These are phyloP conservation scores for Pachysandra terminalis DNA, from an alignment of 164 flowering plant species.

Conservation along the genomic window DNA sequence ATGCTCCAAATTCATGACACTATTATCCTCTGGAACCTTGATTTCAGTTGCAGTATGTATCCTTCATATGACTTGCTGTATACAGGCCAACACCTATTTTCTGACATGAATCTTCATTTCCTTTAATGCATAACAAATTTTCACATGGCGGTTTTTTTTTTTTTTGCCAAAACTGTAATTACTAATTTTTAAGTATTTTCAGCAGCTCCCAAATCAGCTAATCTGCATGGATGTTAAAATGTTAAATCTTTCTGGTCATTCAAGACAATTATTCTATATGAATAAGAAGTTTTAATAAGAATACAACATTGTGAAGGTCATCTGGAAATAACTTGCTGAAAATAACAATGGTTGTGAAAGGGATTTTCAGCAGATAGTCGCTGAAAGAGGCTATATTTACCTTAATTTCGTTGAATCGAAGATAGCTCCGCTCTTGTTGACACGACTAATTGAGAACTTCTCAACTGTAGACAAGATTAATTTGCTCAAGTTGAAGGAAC, in stretches of 20 bases:
- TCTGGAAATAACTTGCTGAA: not conserved
- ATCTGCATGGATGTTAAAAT: too few species aligned
- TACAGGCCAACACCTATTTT: not conserved
- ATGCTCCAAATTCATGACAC: not conserved
- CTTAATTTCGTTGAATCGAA: conserved; percentile 87
- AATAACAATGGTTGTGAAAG: not conserved
- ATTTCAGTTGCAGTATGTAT: not conserved
- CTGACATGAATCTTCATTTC: not conserved
- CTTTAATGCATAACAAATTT: not conserved
- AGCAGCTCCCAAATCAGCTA: too few species aligned
- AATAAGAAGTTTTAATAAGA: not conserved
- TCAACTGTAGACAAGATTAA: conserved; percentile 54
- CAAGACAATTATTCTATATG: not conserved
- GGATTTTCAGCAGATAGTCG: not conserved
- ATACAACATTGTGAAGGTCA: not conserved
- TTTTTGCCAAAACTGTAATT: not conserved
- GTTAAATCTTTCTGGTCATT: not conserved
- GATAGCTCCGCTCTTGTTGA: conserved; percentile 90
- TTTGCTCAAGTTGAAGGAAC: not conserved
- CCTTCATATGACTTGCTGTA: not conserved
- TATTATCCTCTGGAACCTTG: too few species aligned
- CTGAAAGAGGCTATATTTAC: conserved; percentile 38
- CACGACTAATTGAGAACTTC: conserved; percentile 86
- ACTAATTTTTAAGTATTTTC: too few species aligned
- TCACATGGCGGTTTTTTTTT: not conserved